Evolutionary conservation across 1,284 basidiomycete genomes (phyloP).

Genomic region (Cryptococcus sp.): DNA sequence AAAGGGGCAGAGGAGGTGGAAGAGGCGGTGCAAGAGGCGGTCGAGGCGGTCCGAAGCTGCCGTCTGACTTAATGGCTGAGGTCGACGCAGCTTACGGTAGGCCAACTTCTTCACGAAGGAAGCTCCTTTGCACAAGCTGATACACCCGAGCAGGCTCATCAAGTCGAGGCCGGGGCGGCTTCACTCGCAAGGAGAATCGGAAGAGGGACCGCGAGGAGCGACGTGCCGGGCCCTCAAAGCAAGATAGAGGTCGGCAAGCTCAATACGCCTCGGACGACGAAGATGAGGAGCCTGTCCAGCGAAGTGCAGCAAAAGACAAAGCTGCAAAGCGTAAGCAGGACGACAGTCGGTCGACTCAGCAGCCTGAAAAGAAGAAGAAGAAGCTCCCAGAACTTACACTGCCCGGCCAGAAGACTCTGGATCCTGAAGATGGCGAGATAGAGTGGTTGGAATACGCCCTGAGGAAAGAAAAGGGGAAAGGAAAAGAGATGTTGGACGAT

Average conservation of each 20-base stretch:
- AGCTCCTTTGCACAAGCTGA: constrained; percentile 1
- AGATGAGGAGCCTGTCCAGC: constrained; percentile 1
- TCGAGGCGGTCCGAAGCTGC: constrained; percentile 34
- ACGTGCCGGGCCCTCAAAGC: constrained; percentile 7
- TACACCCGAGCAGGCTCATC: background rate
- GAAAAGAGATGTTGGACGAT: constrained; percentile 54
- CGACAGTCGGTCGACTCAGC: background rate
- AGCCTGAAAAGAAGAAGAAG: constrained; percentile 20
- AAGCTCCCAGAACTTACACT: constrained; percentile 32
- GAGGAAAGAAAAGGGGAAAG: constrained; percentile 56
- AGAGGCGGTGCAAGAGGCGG: constrained; percentile 2
- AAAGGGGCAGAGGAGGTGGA: constrained; percentile 5
- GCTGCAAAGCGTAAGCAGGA: background rate
- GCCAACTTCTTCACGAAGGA: constrained; percentile 4
- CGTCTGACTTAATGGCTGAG: constrained; percentile 38
- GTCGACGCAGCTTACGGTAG: constrained; percentile 36
- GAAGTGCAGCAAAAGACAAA: constrained; percentile 4
- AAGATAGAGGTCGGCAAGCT: background rate
- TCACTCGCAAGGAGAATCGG: constrained; percentile 20
- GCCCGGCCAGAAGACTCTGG: constrained; percentile 44
- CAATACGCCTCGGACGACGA: constrained; percentile 4
- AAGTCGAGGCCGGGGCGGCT: constrained; percentile 1
- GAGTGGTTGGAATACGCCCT: constrained; percentile 73
- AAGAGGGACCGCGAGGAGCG: constrained; percentile 15
- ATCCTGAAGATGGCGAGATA: constrained; percentile 75